A percentile compares a stretch with the other conserved stretches of the same genome.
These are phyloP conservation scores for Rhodotorula mucilaginosa DNA, from an alignment of 1,284 basidiomycete species.

Conservation along the genomic window DNA sequence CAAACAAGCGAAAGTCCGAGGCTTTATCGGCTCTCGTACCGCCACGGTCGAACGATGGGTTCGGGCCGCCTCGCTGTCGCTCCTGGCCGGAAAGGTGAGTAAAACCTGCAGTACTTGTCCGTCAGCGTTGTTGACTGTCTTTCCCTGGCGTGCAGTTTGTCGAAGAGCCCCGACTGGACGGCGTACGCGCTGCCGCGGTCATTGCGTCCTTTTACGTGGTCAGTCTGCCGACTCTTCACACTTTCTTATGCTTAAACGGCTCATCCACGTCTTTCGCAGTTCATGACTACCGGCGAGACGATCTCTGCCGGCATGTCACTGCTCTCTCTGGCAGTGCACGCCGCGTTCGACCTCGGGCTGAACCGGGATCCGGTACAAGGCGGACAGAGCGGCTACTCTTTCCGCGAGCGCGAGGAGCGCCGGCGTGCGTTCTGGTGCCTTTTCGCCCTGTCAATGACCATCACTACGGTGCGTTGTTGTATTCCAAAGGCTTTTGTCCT, in stretches of 20 bases:
- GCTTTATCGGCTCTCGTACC: constrained; percentile 16
- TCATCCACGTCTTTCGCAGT: not conserved
- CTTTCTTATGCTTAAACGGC: no score
- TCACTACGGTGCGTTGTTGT: constrained; percentile 8
- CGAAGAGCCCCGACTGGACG: constrained; percentile 24
- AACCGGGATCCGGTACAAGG: constrained; percentile 32
- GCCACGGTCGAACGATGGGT: constrained; percentile 23
- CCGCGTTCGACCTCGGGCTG: constrained; percentile 28
- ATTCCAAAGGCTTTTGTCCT: no score
- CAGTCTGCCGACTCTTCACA: not conserved
- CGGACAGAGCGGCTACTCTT: not conserved
- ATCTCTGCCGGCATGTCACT: constrained; percentile 19
- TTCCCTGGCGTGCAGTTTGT: constrained; percentile 10
- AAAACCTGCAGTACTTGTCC: no score
- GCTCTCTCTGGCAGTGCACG: constrained; percentile 25
- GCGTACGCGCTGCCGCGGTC: constrained; percentile 10
- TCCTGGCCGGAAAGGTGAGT: constrained; percentile 7
- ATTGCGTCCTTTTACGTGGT: constrained; percentile 17
- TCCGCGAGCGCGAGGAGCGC: constrained; percentile 29
- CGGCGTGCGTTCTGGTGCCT: constrained; percentile 33
- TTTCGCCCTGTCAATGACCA: constrained; percentile 26
- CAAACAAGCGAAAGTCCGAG: constrained; percentile 1
- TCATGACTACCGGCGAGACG: constrained; percentile 23
- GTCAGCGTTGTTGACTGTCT: not conserved
- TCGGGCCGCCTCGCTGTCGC: constrained; percentile 8